Evolutionary conservation across 1,284 basidiomycete genomes (phyloP), one percentile per base, ranked within the genome.

Genomic region (Mycena sp.): DNA sequence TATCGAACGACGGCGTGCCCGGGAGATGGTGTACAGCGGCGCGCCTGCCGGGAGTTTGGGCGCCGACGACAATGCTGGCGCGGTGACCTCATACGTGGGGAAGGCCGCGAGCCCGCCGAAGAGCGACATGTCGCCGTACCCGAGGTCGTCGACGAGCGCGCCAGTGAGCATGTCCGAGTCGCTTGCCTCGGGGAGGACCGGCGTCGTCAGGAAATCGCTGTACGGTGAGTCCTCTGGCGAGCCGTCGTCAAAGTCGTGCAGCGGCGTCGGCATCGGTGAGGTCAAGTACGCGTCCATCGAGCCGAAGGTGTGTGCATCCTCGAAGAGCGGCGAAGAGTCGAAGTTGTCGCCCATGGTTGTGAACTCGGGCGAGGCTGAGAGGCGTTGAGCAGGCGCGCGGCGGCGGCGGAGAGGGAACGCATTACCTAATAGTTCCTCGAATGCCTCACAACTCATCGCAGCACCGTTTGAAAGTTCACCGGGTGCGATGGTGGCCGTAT

Each of bases 181-280:
- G 51, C 32, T 43, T 16, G 52, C 61, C 19, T 44, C 51, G 12
- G 65, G 49, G 9, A 68, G 46, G 19, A 65, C 28, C 17, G 67
- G 67, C 6, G 67, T 68, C 17, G 30, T 61, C 45, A 68, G 51
- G 49, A 64, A 68, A 26, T 65, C 67, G 58, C 58, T 65, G 54
- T 61, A 58, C 29, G 67, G 67, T 26, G 57, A 66, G 23, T 68
- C 67, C 23, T 65, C 67, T 16, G 52, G 38, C 11, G 63, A 64
- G 19, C 57, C 58, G 1, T 57, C 52, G 19, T 52, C 46, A 28
- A 68, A 63, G 29, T 63, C 63, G 38, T 68, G 60, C 35, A 63
- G 62, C 38, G 64, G 59, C 43, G 54, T 44, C n/a, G 65, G 61
- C 30, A 59, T 43, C 48, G 65, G 63, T 25, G 63, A 64, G 1